Conservation (phyloP, 345 rosid genomes). For the Salix arbutifolia region DNA sequence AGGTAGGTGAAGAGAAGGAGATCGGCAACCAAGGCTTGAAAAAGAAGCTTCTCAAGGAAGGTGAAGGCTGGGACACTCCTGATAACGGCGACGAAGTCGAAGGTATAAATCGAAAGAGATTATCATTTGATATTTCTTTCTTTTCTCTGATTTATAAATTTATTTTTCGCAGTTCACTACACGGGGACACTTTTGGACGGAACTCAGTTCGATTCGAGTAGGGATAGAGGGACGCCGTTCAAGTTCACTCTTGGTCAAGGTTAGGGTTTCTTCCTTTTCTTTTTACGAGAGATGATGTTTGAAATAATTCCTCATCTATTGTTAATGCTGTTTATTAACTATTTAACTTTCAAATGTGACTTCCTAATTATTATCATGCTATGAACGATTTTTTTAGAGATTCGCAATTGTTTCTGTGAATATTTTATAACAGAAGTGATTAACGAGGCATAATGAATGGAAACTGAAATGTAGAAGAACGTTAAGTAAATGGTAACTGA, state of each 20-base stretch:
- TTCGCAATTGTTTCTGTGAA: too few relatives aligned
- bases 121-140: too few relatives aligned
- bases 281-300: too few relatives aligned
- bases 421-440: too few relatives aligned
- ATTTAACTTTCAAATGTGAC: too few relatives aligned
- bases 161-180: constrained; percentile 35
- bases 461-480: too few relatives aligned
- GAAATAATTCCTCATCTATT: too few relatives aligned
- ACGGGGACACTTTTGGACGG: constrained; percentile 94
- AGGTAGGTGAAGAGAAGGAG: constrained; percentile 46
- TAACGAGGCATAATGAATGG: too few relatives aligned
- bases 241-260: constrained; percentile 97
- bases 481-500: too few relatives aligned
- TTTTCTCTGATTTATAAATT: neutral
- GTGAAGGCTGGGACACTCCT: constrained; percentile 67
- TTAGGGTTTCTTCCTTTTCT: constrained; percentile 2
- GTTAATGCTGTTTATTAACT: too few relatives aligned
- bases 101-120: constrained; percentile 34
- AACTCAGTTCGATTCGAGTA: constrained; percentile 86
- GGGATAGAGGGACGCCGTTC: constrained; percentile 80
- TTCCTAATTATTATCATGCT: too few relatives aligned
- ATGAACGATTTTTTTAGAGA: too few relatives aligned
- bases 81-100: constrained; percentile 76
- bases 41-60: constrained; percentile 81
- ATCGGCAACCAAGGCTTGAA: constrained; percentile 71